phyloP scores from a whole-genome alignment of 176 grass and related monocot species.

The Cenchrus fungigraminus region DNA sequence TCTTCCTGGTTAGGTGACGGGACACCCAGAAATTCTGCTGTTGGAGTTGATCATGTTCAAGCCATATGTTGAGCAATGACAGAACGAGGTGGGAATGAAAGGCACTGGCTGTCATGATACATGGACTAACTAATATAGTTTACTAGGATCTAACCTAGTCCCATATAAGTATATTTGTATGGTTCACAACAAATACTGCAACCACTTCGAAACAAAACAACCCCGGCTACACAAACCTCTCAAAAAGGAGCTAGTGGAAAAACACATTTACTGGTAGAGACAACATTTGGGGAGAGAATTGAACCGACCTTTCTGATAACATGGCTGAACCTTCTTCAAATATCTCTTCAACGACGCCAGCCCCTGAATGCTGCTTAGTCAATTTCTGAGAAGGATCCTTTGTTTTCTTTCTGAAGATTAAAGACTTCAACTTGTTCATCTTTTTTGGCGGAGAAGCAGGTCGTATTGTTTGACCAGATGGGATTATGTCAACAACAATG shows the following conservation, averaged over 20 bases:
- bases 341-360: constrained; percentile 77
- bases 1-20: too few species aligned
- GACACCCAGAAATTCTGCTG: not conserved
- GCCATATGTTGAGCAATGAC: not conserved
- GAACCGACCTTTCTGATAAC: constrained; percentile 81
- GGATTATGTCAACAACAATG: constrained; percentile 93
- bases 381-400: constrained; percentile 74
- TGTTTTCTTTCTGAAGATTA: constrained; percentile 73
- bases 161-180: constrained; percentile 3
- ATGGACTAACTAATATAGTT: constrained; percentile 2
- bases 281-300: constrained; percentile 4
- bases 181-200: constrained; percentile 14
- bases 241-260: not conserved
- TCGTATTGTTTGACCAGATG: constrained; percentile 62
- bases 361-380: constrained; percentile 70
- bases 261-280: constrained; percentile 3
- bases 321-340: constrained; percentile 99
- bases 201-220: not conserved
- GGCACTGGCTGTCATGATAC: not conserved
- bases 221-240: not conserved
- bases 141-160: not conserved
- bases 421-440: constrained; percentile 79
- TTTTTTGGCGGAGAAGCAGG: constrained; percentile 79
- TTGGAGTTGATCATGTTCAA: constrained; percentile 17
- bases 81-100: not conserved